Evolutionary conservation across 2,329 filamentous ascomycete genomes (phyloP).

Genomic region (Phaeosphaeria sp.): DNA sequence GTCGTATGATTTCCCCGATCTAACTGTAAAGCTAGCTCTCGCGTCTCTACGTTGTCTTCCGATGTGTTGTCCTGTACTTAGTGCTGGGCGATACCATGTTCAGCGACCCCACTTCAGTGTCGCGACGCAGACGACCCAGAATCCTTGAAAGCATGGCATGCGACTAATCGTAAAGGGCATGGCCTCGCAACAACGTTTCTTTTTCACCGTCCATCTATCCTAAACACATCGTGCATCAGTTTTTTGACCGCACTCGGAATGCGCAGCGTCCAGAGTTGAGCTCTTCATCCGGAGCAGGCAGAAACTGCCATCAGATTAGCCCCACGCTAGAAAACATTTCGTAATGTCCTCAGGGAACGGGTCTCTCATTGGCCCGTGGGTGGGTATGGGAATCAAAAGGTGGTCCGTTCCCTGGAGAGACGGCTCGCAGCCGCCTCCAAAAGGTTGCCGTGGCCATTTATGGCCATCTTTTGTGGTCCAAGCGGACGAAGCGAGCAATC

Average conservation of each 20-base stretch:
- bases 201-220: background rate
- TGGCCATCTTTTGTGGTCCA: background rate
- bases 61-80: background rate
- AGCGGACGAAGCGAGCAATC: background rate
- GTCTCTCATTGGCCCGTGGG: conserved; percentile 34
- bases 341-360: background rate
- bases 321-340: conserved; percentile 45
- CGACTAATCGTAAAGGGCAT: background rate
- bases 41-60: background rate
- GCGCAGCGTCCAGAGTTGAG: too few relatives aligned
- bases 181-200: background rate
- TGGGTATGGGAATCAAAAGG: conserved; percentile 31
- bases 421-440: conserved; percentile 26
- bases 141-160: background rate
- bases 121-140: too few relatives aligned
- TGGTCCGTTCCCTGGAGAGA: conserved; percentile 21
- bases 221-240: background rate
- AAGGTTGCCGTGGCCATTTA: conserved; percentile 19
- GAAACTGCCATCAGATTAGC: conserved; percentile 27
- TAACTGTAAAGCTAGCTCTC: background rate
- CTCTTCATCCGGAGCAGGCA: background rate
- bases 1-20: background rate
- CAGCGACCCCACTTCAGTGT: background rate
- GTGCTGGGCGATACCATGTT: background rate
- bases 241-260: too few relatives aligned